Percentiles rank a stretch among this genome's conserved stretches.
Conservation (phyloP, 192 early-diverging fungal genomes). For the Entomortierella parvispora region DNA sequence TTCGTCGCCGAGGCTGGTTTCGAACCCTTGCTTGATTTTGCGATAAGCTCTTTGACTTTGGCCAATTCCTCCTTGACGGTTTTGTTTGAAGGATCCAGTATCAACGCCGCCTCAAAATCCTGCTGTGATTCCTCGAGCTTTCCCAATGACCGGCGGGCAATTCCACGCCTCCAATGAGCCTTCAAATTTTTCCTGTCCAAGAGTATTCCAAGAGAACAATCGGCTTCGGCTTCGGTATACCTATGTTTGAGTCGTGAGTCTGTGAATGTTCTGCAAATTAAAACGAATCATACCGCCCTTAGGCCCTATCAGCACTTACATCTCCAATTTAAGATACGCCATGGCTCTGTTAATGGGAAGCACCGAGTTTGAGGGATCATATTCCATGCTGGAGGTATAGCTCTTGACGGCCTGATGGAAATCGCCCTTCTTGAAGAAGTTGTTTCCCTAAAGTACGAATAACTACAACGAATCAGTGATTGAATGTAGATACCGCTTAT, state of each 20-base stretch:
- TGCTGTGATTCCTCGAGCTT: constrained; percentile 64
- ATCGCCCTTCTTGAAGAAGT: constrained; percentile 63
- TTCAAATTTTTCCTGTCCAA: constrained; percentile 80
- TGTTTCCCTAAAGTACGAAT: too few relatives aligned
- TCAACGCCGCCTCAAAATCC: constrained; percentile 70
- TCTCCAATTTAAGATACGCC: constrained; percentile 79
- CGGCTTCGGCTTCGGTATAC: constrained; percentile 69
- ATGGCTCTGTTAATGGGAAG: constrained; percentile 82
- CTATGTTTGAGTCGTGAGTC: constrained; percentile 33
- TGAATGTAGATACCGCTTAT: too few relatives aligned
- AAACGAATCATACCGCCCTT: not conserved
- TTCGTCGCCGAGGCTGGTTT: too few relatives aligned
- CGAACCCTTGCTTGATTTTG: constrained; percentile 5
- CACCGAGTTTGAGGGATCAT: constrained; percentile 68
- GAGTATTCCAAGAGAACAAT: constrained; percentile 68
- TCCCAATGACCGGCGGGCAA: constrained; percentile 64
- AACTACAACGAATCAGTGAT: too few relatives aligned
- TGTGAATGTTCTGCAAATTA: not conserved
- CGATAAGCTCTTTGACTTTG: constrained; percentile 23
- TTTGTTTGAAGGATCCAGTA: constrained; percentile 75
- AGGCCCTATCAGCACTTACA: constrained; percentile 51
- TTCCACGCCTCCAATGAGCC: constrained; percentile 80
- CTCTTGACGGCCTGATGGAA: constrained; percentile 65
- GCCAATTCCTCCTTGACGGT: constrained; percentile 70
- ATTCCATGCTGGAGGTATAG: constrained; percentile 72